Percentiles rank a stretch among this genome's conserved stretches.
phyloP scores from a whole-genome alignment of 495 filamentous ascomycete species.

The Penicillium goetzii region DNA sequence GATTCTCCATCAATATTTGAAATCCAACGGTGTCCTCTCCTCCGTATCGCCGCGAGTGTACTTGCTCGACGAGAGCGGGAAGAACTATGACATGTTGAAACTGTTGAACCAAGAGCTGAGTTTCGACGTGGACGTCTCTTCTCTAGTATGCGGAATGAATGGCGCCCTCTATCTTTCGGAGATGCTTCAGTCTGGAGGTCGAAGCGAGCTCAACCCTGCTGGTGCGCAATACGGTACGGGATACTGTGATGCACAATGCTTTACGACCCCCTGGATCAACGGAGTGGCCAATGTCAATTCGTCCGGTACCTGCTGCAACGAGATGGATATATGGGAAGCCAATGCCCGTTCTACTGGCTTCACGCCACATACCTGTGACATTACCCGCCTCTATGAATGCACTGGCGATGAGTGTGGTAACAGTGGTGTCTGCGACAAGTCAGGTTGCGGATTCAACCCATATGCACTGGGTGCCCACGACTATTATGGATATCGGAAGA shows the following conservation, averaged over 20 bases:
- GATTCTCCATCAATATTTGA: conserved; percentile 49
- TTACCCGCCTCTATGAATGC: conserved; percentile 50
- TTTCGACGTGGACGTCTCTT: conserved; percentile 66
- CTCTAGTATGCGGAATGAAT: conserved; percentile 68
- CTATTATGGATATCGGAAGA: conserved; percentile 58
- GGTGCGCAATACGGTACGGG: conserved; percentile 69
- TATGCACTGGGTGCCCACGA: conserved; percentile 57
- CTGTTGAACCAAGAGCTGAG: conserved; percentile 62
- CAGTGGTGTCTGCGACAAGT: conserved; percentile 63
- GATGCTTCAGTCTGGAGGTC: conserved; percentile 61
- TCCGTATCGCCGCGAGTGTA: conserved; percentile 60
- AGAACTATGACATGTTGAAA: conserved; percentile 63
- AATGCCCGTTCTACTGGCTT: conserved; percentile 59
- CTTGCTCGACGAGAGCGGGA: conserved; percentile 55
- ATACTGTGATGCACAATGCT: conserved; percentile 74
- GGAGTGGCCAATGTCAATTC: conserved; percentile 57
- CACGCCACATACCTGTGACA: conserved; percentile 62
- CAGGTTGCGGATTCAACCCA: conserved; percentile 67
- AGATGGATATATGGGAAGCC: conserved; percentile 69
- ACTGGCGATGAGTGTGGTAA: conserved; percentile 50
- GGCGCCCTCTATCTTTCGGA: conserved; percentile 69
- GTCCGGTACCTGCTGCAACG: conserved; percentile 59
- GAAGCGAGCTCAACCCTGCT: conserved; percentile 58
- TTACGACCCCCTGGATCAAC: conserved; percentile 58
- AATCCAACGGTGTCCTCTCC: conserved; percentile 32